Conservation (phyloP, 371 early-diverging fungal genomes). For the Mucor racemosus region DNA sequence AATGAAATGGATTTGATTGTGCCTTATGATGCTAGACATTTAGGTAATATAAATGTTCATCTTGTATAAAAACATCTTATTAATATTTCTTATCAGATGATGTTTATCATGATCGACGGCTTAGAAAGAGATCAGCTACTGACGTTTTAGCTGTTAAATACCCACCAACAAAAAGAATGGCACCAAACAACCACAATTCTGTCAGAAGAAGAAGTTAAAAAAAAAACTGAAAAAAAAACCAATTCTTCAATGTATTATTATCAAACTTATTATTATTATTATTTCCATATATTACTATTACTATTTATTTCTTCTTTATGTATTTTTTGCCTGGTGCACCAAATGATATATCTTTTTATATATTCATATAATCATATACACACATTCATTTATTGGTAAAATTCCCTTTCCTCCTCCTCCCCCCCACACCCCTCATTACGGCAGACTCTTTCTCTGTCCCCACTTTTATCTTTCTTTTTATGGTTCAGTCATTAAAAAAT, state of each 20-base stretch:
- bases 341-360: not conserved
- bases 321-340: constrained; percentile 9
- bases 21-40: constrained; percentile 23
- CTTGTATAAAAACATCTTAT: not conserved
- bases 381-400: not conserved
- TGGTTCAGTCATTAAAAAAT: constrained; percentile 4
- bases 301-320: constrained; percentile 2
- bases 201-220: constrained; percentile 18
- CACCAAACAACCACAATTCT: constrained; percentile 5
- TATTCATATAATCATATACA: not conserved
- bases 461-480: constrained; percentile 1
- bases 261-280: not conserved
- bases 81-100: constrained; percentile 12
- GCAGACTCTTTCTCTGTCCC: not conserved
- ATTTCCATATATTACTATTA: not conserved
- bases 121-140: constrained; percentile 29
- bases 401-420: not conserved
- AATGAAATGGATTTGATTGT: constrained; percentile 23
- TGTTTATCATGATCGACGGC: constrained; percentile 24
- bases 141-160: constrained; percentile 26
- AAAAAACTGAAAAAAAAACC: not conserved
- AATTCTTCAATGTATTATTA: not conserved
- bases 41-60: not conserved
- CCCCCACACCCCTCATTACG: not conserved
- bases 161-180: constrained; percentile 28